Base-by-base conservation (phyloP, 176 grass and related monocot genomes). In the Areca catechu region DNA sequence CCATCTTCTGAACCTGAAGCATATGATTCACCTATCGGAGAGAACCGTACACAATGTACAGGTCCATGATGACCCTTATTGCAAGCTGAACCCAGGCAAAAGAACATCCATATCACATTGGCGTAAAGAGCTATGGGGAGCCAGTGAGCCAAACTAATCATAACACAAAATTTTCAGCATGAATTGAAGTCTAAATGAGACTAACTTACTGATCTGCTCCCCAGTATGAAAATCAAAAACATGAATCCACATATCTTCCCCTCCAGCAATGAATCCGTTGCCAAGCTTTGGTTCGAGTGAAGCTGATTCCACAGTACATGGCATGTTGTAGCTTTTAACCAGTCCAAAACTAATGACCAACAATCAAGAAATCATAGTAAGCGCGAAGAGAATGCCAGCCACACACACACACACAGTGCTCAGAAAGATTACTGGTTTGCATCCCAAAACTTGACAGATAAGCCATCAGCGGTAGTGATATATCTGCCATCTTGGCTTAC, bases 31-130 rank as follows among this genome's bases (percentile, higher is more conserved):
- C 88, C 84, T 21, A 71, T 72, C 54, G 93, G 93, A 16, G 93
- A 83, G 2, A 98, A 92, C 21, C 93, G 83, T 53, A 98, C 88
- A 24, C 93, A 98, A 62, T 98, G 93, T 17, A 98, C 88, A 21
- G 93, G 93, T 4, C 93, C 93, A 58, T 98, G 93, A 58, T 98
- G 93, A 2, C 93, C 93, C 71, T 98, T 98, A 73, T 98, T 92
- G 77, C 84, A 98, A 19, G 75, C 93, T 98, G 78, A 37, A 37
- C 7, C 9, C 34, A 37, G 34, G 34, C 34, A 37, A 37, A 37
- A 37, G 34, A 37, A 37, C 34, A 37, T 37, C 34, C 34, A 37
- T 37, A 37, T 12, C 34, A 37, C 34, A 37, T 37, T 37, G 9
- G 7, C 1, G 34, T 37, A 12, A 37, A 37, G 9, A 10, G 34